Evolutionary conservation across 768 basidiomycete genomes (phyloP).

Genomic region (Paxillus rubicundulus): DNA sequence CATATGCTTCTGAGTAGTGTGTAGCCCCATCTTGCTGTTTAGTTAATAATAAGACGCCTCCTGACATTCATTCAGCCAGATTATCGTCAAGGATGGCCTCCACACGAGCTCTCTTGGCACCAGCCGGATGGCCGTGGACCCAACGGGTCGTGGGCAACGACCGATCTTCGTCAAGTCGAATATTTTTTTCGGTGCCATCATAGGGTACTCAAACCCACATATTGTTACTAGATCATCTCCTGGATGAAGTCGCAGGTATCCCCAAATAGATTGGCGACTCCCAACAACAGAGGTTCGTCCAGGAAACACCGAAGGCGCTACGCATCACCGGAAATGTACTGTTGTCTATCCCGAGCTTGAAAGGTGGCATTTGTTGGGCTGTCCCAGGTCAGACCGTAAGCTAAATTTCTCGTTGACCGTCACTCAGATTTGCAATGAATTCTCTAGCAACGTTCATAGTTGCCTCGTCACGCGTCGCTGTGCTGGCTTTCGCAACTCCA

Average conservation of each 20-base stretch:
- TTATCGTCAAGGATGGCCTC: conserved; percentile 26
- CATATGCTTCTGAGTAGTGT: conserved; percentile 36
- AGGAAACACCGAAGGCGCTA: no score
- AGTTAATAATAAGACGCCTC: conserved; percentile 4
- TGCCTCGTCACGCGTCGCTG: no score
- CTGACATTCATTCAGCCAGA: conserved; percentile 8
- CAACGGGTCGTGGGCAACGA: conserved; percentile 33
- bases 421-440: no score
- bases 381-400: no score
- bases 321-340: no score
- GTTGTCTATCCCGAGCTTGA: no score
- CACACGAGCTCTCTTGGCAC: conserved; percentile 29
- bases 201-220: not conserved
- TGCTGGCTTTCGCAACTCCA: no score
- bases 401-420: no score
- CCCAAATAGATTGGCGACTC: no score
- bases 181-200: conserved; percentile 16
- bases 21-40: conserved; percentile 10
- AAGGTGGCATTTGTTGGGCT: no score
- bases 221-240: conserved; percentile 18
- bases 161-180: conserved; percentile 34
- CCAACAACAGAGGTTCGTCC: no score
- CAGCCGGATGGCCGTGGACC: conserved; percentile 34
- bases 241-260: conserved; percentile 35
- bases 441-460: no score